Conservation (phyloP, 2,329 filamentous ascomycete species). For the Ascochyta koolunga region DNA sequence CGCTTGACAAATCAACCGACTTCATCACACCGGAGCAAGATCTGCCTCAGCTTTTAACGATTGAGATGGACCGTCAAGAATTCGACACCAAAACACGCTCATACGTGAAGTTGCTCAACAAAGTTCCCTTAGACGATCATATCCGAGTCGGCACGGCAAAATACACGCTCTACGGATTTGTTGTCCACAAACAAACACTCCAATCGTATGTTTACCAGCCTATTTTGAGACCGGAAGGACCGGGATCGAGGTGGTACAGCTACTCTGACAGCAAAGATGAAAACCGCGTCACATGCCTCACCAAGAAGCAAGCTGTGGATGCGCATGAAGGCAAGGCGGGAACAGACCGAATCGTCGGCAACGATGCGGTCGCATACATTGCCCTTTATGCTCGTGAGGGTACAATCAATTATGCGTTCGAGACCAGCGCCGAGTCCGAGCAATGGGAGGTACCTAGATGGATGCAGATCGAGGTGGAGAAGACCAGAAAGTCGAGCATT, state of each 20-base stretch:
- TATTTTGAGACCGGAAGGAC: constrained; percentile 64
- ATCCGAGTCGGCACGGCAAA: constrained; percentile 55
- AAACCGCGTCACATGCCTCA: constrained; percentile 63
- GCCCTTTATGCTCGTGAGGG: constrained; percentile 63
- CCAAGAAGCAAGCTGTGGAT: constrained; percentile 60
- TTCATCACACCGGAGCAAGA: constrained; percentile 29
- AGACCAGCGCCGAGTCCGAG: constrained; percentile 53
- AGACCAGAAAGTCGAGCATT: constrained; percentile 23
- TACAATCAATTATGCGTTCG: constrained; percentile 45
- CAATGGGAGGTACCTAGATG: constrained; percentile 54
- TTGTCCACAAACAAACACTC: constrained; percentile 65
- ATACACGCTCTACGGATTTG: constrained; percentile 65
- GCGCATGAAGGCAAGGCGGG: constrained; percentile 56
- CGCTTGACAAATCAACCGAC: constrained; percentile 43
- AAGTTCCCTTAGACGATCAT: constrained; percentile 62
- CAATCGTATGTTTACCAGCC: constrained; percentile 65
- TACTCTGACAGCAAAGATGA: constrained; percentile 62
- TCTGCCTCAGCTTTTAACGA: constrained; percentile 57
- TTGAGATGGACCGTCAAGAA: constrained; percentile 64
- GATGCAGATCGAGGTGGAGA: constrained; percentile 41
- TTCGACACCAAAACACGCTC: constrained; percentile 61
- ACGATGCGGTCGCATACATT: constrained; percentile 60
- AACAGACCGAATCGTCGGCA: constrained; percentile 46
- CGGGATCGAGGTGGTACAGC: constrained; percentile 63
- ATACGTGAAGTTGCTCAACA: constrained; percentile 64